Evolutionary conservation across 1,284 basidiomycete species (phyloP), one percentile per base, ranked within the genome.

Genomic region (Moniliophthora roreri): DNA sequence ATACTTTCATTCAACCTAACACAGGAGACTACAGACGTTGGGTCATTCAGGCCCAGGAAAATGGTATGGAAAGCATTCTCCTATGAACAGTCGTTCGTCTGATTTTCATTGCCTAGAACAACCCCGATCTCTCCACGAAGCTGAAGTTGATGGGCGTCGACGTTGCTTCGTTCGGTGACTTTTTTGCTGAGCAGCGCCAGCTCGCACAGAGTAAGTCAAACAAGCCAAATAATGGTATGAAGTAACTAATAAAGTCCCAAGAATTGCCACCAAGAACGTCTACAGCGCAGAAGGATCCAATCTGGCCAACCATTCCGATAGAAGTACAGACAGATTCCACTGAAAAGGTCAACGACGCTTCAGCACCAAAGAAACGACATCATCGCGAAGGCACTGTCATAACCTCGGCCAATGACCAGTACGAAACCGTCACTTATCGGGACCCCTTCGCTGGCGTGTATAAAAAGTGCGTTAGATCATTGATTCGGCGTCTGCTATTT

Each of bases 131-230:
- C 11, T 46, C 44, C 16, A 46, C 44, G 3, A 46, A 46, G 28
- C 23, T 46, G 11, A 46, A 46, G 24, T 74, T 91, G 9, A 85
- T 90, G 81, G 89, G 88, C 6, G 84, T 91, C 41, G 85, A 91
- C 56, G 85, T 88, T 4, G 86, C 85, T 16, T 83, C 79, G n/a
- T 88, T 88, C 61, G 89, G 89, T 7, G 86, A 91, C 67, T 90
- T 79, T 66, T 89, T 90, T 56, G 84, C 82, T 0, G 87, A 90
- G 62, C 76, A 77, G 51, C 77, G 73, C 35, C 56, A 58, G 34
- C 52, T 60, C 53, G 55, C 28, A 54, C 57, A 6, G 53, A 59
- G 50, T 57, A 60, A 5, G 56, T 62, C 21, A 53, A 58, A 52
- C 39, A 54, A 16, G 28, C 28, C 28, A 11, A 32, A 32, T 32